Base-by-base conservation (phyloP, 2,329 filamentous ascomycete species). In the Venturia effusa region DNA sequence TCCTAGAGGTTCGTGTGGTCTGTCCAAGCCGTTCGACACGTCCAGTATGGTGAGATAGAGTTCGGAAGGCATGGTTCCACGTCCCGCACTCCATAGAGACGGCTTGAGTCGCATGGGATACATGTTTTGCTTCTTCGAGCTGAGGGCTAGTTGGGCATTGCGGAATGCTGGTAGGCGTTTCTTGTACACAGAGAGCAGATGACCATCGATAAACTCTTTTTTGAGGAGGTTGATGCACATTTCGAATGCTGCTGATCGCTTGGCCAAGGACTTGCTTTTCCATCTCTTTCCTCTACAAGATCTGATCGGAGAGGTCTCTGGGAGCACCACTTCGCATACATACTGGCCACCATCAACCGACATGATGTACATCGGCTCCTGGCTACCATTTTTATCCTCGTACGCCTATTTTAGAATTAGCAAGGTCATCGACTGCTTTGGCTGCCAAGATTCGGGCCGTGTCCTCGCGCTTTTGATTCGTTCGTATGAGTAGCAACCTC, bases 201-300 rank as follows among this genome's bases (percentile, higher is more conserved):
- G 79, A 0, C 86, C 81, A 70, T 97, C 84, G 5, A 99, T 79
- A 66, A 88, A 85, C 1, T 83, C 83, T 62, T 82, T 81, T 65
- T 84, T 79, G 59, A 87, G 80, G 19, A 99, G 80, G 66, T 85
- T 73, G 1, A 91, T 72, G 70, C 92, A 97, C 61, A 88, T 84
- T 70, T 92, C 84, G 72, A 93, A 97, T 0, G 94, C 93, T 3
- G 92, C 93, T 0, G 92, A 90, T 67, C 90, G 90, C 73, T 94
- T 95, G 4, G 94, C 93, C 22, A 88, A 76, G 37, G 86, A 81
- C 74, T 96, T 97, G 64, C 82, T 89, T 8, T 79, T 73, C 64
- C 87, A 84, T 0, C 84, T 76, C 8, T 77, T 79, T 5, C 94
- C 93, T 15, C 80, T 79, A 5, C 84, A 80, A 37, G 84, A 85